Evolutionary conservation across 257 asterid genomes (phyloP), one percentile per base, ranked within the genome.

Genomic region (Rehmannia glutinosa): DNA sequence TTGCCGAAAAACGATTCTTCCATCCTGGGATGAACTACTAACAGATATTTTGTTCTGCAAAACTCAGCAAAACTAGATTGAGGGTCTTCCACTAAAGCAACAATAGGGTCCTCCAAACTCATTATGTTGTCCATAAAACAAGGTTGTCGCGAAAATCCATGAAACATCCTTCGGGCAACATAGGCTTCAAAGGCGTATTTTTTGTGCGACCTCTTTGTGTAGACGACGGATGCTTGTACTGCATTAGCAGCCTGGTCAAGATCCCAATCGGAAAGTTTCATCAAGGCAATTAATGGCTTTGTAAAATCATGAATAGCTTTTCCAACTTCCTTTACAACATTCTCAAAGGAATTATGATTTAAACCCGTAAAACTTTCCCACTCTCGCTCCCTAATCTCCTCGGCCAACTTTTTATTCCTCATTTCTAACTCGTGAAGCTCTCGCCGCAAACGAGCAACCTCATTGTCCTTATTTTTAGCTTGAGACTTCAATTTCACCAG

Each of bases 161-260:
- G 79, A 59, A 87, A 80, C 96, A 86, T 90, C 50, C 82, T 86
- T 53, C 86, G 75, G 6, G 89, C 79, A 17, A 90, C 79, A 70
- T 86, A 88, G 41, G 96, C 96, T 81, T 90, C 97, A 62, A 90
- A 90, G 0, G 86, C 87, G 38, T 81, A 88, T 67, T 90, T 90
- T 45, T 84, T 90, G 73, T 90, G 91, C 4, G 90, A 84, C 75
- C 95, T 82, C 87, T 86, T 82, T 51, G 81, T 70, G 38, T 86
- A 87, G 23, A 72, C 77, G 68, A 77, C 92, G 0, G 87, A 76
- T 43, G 62, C 68, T 75, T 88, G 84, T 21, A 90, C 77, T 13
- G 80, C 81, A 72, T 78, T 58, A 24, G 83, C 96, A 41, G 96
- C 95, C 67, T 51, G 63, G 78, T 86, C 96, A 24, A 90, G 82